phyloP scores from a whole-genome alignment of 2,329 filamentous ascomycete genomes.

The Geosmithia putterillii region DNA sequence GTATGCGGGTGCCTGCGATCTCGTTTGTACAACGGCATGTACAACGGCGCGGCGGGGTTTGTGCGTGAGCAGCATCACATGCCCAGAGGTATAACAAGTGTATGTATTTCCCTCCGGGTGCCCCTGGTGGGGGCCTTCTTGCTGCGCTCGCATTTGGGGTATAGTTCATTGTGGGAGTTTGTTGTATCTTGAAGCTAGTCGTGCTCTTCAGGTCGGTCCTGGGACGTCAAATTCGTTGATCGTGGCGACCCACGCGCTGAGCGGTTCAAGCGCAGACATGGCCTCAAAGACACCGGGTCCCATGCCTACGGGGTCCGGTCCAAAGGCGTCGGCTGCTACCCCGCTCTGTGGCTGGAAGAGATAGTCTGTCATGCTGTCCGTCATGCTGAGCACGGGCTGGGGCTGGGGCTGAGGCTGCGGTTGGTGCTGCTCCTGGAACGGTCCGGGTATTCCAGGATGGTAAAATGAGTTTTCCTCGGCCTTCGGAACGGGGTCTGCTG shows the following conservation, averaged over 20 bases:
- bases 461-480: constrained; percentile 1
- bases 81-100: no score
- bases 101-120: no score
- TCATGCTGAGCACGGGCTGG: background rate
- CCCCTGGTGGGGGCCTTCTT: no score
- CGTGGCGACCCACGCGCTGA: constrained; percentile 10
- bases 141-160: no score
- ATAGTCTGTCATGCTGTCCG: background rate
- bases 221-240: constrained; percentile 2
- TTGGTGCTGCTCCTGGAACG: background rate
- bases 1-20: no score
- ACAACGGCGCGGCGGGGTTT: no score
- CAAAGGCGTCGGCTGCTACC: constrained; percentile 6
- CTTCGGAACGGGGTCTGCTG: background rate
- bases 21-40: no score
- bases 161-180: no score
- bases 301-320: constrained; percentile 8
- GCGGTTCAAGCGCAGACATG: constrained; percentile 10
- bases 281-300: constrained; percentile 10
- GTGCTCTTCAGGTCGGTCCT: no score
- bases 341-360: constrained; percentile 2
- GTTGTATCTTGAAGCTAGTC: no score
- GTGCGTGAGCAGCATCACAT: no score
- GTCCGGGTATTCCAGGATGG: background rate
- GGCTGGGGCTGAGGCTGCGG: background rate